A percentile compares a stretch with the other conserved stretches of the same genome.
Evolutionary conservation across 2,329 filamentous ascomycete genomes (phyloP).

Genomic region (Colletotrichum viniferum): DNA sequence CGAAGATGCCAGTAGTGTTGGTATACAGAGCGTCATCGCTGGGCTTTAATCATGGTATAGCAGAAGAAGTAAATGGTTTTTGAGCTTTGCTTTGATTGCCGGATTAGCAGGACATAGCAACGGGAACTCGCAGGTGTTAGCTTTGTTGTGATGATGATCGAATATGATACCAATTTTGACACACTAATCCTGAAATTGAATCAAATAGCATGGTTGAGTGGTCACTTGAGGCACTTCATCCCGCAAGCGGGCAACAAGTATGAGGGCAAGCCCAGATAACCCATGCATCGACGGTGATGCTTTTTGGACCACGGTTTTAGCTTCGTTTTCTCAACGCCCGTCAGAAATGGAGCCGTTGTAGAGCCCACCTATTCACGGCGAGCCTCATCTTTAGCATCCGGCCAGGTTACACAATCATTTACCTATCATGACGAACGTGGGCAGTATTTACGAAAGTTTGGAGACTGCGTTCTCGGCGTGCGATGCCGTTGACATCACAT

Average conservation of each 20-base stretch:
- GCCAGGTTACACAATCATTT: too few species aligned
- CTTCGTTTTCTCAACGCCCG: too few species aligned
- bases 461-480: background rate
- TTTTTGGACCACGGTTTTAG: too few species aligned
- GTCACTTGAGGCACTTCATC: background rate
- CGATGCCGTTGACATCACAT: background rate
- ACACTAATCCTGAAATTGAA: background rate
- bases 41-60: slow-evolving; percentile 46
- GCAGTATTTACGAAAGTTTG: background rate
- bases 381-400: too few species aligned
- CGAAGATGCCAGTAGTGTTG: slow-evolving; percentile 81
- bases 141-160: background rate
- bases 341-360: too few species aligned
- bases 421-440: too few species aligned
- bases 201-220: background rate
- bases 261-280: background rate
- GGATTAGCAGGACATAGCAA: background rate
- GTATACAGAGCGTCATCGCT: slow-evolving; percentile 82
- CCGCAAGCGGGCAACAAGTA: background rate
- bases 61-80: background rate
- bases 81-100: background rate
- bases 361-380: rapidly evolving
- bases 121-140: background rate
- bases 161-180: slow-evolving; percentile 15
- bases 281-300: too few species aligned